Evolutionary conservation across 176 grass and related monocot species (phyloP).

Genomic region (Avena insularis): DNA sequence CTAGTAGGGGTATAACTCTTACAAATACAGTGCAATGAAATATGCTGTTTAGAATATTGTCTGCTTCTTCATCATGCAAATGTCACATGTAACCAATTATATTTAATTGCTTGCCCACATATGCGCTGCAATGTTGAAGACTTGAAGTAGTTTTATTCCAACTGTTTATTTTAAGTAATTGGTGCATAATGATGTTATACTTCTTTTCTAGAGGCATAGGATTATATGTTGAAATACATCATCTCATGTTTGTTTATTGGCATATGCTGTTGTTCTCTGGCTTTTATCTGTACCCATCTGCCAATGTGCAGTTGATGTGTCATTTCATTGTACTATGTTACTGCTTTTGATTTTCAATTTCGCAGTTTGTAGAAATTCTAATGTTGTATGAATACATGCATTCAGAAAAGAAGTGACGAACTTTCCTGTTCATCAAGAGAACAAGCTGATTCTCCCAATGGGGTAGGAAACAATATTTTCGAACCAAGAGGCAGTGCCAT

Average conservation of each 20-base stretch:
- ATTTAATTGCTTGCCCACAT: not conserved
- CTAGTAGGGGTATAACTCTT: not conserved
- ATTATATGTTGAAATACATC: conserved; percentile 20
- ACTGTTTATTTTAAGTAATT: not conserved
- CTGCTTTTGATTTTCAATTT: not conserved
- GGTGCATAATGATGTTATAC: conserved; percentile 9
- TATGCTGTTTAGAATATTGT: not conserved
- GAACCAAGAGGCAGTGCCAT: conserved; percentile 62
- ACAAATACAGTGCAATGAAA: not conserved
- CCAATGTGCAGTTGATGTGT: conserved; percentile 1
- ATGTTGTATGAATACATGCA: conserved; percentile 42
- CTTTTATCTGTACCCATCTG: conserved; percentile 16
- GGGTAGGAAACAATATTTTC: conserved; percentile 48
- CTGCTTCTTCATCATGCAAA: not conserved
- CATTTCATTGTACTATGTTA: conserved; percentile 5
- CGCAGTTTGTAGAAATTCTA: conserved; percentile 21
- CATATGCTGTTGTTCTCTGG: not conserved
- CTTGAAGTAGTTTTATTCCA: not conserved
- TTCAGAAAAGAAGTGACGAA: conserved; percentile 81
- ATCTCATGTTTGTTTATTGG: conserved; percentile 7
- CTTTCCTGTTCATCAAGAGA: conserved; percentile 71
- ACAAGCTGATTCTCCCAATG: conserved; percentile 68
- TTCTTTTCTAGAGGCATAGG: not conserved
- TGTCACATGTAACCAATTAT: not conserved
- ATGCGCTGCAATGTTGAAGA: not conserved